Evolutionary conservation across 2,329 filamentous ascomycete genomes (phyloP).

Genomic region (Pseudonectria foliicola): DNA sequence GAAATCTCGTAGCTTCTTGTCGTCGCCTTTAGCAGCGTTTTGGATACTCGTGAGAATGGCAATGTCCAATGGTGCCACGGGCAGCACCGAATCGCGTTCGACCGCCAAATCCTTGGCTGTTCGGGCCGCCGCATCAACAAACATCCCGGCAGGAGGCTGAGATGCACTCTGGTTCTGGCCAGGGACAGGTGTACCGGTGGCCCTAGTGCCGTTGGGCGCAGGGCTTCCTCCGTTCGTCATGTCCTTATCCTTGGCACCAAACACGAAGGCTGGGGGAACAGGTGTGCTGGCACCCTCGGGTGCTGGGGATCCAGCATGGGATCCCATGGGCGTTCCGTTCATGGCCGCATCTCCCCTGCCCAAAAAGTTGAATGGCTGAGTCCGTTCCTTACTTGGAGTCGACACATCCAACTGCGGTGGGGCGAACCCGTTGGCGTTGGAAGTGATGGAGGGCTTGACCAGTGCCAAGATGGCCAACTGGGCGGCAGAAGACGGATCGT

Average conservation of each 20-base stretch:
- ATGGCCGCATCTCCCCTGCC: conserved; percentile 59
- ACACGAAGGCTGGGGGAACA: conserved; percentile 47
- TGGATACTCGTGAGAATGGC: conserved; percentile 86
- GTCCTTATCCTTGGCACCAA: conserved; percentile 35
- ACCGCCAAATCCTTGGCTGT: conserved; percentile 48
- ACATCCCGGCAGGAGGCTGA: conserved; percentile 37
- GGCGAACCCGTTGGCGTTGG: conserved; percentile 37
- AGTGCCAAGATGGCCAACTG: conserved; percentile 61
- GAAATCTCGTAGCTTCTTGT: conserved; percentile 88
- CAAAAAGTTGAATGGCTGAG: conserved; percentile 63
- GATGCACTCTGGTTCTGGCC: conserved; percentile 23
- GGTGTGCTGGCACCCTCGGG: conserved; percentile 72
- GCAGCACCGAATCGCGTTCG: conserved; percentile 73
- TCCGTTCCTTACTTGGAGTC: conserved; percentile 55
- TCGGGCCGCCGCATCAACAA: conserved; percentile 45
- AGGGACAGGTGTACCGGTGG: conserved; percentile 38
- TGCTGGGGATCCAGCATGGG: conserved; percentile 78
- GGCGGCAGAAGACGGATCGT: conserved; percentile 81
- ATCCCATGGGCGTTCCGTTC: conserved; percentile 74
- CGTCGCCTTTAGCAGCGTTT: conserved; percentile 79
- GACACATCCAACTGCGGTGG: conserved; percentile 41
- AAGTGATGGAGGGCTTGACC: conserved; percentile 51
- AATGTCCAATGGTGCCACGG: conserved; percentile 75
- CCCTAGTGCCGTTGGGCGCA: conserved; percentile 44
- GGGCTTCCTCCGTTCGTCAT: conserved; percentile 47